Evolutionary conservation across 164 flowering plant species (phyloP).

Genomic region (Sextonia rubra): DNA sequence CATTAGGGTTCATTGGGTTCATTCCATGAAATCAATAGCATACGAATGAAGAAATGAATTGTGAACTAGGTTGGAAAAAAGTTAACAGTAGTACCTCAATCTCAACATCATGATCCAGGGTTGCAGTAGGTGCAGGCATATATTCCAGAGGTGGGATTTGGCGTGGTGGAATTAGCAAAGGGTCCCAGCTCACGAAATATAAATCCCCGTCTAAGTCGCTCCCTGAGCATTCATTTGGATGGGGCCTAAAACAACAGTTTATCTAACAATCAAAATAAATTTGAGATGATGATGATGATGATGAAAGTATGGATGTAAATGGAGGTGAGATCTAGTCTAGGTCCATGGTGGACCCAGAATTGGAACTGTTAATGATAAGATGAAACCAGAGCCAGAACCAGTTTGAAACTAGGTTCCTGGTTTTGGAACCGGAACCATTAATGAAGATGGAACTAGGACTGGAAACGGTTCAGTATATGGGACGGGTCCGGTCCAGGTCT

Average conservation of each 20-base stretch:
- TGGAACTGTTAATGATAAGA: too few relatives aligned
- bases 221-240: conserved; percentile 95
- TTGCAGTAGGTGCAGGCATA: conserved; percentile 33
- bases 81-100: conserved; percentile 22
- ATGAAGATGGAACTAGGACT: too few relatives aligned
- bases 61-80: neutral
- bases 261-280: neutral
- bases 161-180: conserved; percentile 57
- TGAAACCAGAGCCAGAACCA: too few relatives aligned
- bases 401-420: too few relatives aligned
- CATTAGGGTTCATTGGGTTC: too few relatives aligned
- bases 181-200: conserved; percentile 84
- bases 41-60: neutral
- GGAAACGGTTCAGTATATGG: too few relatives aligned
- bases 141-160: conserved; percentile 70
- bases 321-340: too few relatives aligned
- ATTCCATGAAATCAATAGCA: too few relatives aligned
- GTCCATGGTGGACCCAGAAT: too few relatives aligned
- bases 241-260: conserved; percentile 49
- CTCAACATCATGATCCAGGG: conserved; percentile 63
- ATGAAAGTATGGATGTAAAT: too few relatives aligned
- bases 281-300: neutral
- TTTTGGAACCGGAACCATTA: too few relatives aligned
- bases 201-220: conserved; percentile 92
- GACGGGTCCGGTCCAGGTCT: too few relatives aligned